Evolutionary conservation across 164 flowering plant genomes (phyloP).

Genomic region (Paratinospora sagittata): DNA sequence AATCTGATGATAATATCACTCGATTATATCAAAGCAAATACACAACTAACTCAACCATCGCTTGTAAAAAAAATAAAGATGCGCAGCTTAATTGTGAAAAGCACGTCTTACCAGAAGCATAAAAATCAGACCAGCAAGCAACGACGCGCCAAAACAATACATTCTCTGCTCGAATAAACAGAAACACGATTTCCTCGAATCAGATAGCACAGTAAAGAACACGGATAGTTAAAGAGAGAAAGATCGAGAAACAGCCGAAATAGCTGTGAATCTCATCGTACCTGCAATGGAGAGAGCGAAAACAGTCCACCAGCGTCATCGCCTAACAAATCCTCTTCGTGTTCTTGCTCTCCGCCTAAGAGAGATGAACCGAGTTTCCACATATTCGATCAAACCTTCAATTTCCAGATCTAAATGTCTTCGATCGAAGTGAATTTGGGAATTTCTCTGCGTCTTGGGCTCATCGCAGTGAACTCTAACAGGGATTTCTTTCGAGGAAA

Average conservation of each 20-base stretch:
- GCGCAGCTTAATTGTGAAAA: not conserved
- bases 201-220: not conserved
- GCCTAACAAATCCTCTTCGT: conserved; percentile 31
- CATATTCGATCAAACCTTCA: conserved; percentile 27
- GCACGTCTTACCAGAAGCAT: conserved; percentile 54
- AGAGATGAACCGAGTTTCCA: conserved; percentile 37
- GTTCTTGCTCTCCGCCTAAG: conserved; percentile 37
- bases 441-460: not conserved
- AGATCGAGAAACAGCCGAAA: not conserved
- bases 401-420: not conserved
- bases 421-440: not conserved
- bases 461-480: not conserved
- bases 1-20: too few species aligned
- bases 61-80: too few species aligned
- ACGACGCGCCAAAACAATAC: conserved; percentile 55
- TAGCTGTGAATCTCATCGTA: not conserved
- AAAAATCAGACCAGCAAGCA: conserved; percentile 42
- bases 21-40: not conserved
- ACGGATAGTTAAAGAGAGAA: not conserved
- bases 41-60: not conserved
- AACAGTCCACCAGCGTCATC: conserved; percentile 41
- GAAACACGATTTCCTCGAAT: not conserved
- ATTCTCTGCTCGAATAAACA: conserved; percentile 42
- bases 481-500: not conserved
- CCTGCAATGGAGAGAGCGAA: conserved; percentile 59